Evolutionary conservation across 2,329 filamentous ascomycete genomes (phyloP).

Genomic region (Orbilia javanica): DNA sequence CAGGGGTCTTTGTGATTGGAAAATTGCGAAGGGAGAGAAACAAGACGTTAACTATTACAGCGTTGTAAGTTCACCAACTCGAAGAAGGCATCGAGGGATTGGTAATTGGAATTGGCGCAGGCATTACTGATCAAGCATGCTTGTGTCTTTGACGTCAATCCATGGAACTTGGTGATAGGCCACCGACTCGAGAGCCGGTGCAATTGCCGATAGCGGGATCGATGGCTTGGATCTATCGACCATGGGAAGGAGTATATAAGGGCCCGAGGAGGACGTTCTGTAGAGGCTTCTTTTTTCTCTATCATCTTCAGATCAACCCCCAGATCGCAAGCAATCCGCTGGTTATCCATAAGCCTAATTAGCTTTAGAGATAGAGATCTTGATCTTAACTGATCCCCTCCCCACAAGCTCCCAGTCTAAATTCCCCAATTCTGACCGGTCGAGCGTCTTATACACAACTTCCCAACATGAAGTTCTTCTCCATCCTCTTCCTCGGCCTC

Average conservation of each 20-base stretch:
- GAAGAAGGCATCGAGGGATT: slow-evolving; percentile 9
- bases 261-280: neutral
- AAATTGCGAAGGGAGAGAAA: slow-evolving; percentile 22
- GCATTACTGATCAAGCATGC: slow-evolving; percentile 50
- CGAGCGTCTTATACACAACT: slow-evolving; percentile 2
- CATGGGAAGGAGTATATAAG: slow-evolving; percentile 28
- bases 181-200: slow-evolving; percentile 5
- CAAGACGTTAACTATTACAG: neutral
- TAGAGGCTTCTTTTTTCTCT: neutral
- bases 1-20: slow-evolving; percentile 27
- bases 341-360: slow-evolving; percentile 1
- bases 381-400: neutral
- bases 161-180: slow-evolving; percentile 15
- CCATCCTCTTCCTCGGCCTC: slow-evolving; percentile 55
- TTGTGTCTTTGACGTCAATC: slow-evolving; percentile 36
- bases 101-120: neutral
- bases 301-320: slow-evolving; percentile 30
- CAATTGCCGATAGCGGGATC: slow-evolving; percentile 4
- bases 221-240: neutral
- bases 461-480: slow-evolving; percentile 62
- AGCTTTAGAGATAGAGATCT: slow-evolving; percentile 22
- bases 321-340: slow-evolving; percentile 27
- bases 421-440: slow-evolving; percentile 32
- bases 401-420: slow-evolving; percentile 30
- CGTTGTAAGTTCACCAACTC: neutral